Evolutionary conservation across 768 basidiomycete genomes (phyloP).

Genomic region (Amyloporia xantha): DNA sequence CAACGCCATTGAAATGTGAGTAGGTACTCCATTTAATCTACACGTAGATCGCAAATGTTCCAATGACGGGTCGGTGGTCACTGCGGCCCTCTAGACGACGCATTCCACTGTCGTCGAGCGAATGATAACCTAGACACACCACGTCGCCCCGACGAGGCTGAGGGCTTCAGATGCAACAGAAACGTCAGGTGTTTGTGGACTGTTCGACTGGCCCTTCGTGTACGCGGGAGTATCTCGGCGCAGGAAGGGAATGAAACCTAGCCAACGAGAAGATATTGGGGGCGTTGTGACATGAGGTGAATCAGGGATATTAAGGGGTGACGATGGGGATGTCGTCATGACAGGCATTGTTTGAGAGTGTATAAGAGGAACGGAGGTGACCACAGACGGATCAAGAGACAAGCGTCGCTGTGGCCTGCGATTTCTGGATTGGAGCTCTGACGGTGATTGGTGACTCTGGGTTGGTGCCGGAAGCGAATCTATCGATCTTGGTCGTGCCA

Average conservation of each 20-base stretch:
- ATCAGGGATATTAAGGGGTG: too few species aligned
- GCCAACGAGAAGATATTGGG: conserved; percentile 1
- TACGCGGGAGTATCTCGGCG: conserved; percentile 31
- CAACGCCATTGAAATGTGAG: too few species aligned
- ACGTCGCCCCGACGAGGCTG: conserved; percentile 58
- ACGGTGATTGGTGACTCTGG: not conserved
- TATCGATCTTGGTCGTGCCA: not conserved
- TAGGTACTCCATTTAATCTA: too few species aligned
- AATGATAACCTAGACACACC: conserved; percentile 63
- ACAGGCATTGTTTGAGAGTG: conserved; percentile 6
- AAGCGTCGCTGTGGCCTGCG: not conserved
- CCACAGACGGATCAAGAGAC: not conserved
- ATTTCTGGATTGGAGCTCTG: too few species aligned
- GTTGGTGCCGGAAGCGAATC: not conserved
- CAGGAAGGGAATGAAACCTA: conserved; percentile 26
- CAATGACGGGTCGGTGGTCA: conserved; percentile 84
- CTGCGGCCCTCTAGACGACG: conserved; percentile 68
- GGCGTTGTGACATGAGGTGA: too few species aligned
- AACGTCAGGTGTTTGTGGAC: conserved; percentile 10
- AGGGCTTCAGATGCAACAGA: conserved; percentile 12
- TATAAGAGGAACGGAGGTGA: not conserved
- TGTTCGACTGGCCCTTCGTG: conserved; percentile 8
- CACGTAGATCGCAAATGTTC: conserved; percentile 65
- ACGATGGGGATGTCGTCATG: too few species aligned
- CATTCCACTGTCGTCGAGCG: conserved; percentile 73